These are phyloP conservation scores for Fusarium succisae DNA, from an alignment of 2,329 filamentous ascomycete species.

Conservation along the genomic window DNA sequence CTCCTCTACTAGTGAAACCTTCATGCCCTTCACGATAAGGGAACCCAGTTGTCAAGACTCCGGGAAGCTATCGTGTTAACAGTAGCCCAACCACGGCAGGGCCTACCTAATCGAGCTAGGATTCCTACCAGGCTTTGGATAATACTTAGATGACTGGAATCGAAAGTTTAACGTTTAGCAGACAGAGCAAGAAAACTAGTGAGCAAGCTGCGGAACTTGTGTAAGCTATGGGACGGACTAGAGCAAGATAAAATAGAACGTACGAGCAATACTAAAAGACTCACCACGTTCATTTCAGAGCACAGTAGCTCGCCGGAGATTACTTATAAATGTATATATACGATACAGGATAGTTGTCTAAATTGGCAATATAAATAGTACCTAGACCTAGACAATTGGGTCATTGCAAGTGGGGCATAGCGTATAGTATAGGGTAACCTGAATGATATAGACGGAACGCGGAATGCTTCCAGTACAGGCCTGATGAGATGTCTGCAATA, in stretches of 20 bases:
- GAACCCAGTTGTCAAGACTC: slow-evolving; percentile 68
- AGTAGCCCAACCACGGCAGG: background rate
- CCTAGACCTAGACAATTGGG: background rate
- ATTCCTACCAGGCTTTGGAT: slow-evolving; percentile 63
- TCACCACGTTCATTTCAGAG: slow-evolving; percentile 61
- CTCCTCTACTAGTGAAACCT: slow-evolving; percentile 67
- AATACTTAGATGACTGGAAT: slow-evolving; percentile 64
- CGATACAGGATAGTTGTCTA: slow-evolving; percentile 49
- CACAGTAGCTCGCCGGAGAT: slow-evolving; percentile 57
- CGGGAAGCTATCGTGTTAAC: slow-evolving; percentile 40
- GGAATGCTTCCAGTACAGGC: background rate
- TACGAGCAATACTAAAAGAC: slow-evolving; percentile 64
- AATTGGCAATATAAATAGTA: slow-evolving; percentile 39
- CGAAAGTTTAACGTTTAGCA: slow-evolving; percentile 63
- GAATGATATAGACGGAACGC: background rate
- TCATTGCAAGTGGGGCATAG: background rate
- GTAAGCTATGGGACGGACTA: background rate
- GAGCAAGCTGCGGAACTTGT: slow-evolving; percentile 51
- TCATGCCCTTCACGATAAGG: slow-evolving; percentile 64
- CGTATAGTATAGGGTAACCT: slow-evolving; percentile 1
- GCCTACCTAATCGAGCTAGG: slow-evolving; percentile 66
- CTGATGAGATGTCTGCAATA: background rate
- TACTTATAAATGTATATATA: slow-evolving; percentile 44
- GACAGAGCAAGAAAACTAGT: slow-evolving; percentile 63
- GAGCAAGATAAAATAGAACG: slow-evolving; percentile 31